Base-by-base conservation (phyloP, 805 yeast genomes). In the Huiozyma naganishii region DNA sequence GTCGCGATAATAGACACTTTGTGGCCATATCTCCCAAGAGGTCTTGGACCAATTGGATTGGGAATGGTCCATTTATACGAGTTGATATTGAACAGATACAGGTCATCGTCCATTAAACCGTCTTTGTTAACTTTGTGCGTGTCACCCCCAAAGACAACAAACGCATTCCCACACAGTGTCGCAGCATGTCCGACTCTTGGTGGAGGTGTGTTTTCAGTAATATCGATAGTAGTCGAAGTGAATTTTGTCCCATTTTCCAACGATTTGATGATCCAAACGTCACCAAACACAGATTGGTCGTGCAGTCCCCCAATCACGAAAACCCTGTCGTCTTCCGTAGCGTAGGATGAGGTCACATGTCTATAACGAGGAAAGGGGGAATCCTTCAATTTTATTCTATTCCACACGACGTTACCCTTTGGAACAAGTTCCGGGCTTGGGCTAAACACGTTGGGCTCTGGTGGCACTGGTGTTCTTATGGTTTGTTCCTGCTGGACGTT, bases 161-260 rank as follows among this genome's bases (percentile, higher is more conserved):
- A 92, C 1, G 97, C 97, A 58, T 89, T 90, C 10, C 97, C 98
- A 48, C 95, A 81, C 32, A 90, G 71, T 7, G 89, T 83, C 1
- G 95, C 74, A 6, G 95, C 86, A 64, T 92, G 99, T 4, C 97
- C 97, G 6, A 90, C 96, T 54, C 98, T 79, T 32, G 97, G 96
- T 13, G 95, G 90, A 2, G 97, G 96, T 12, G 86, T 77, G 41
- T 83, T 79, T 48, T 81, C 86, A 41, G 77, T 76, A 47, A 83
- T 84, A 47, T 83, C 85, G 41, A 81, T 54, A 69, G 82, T 41
- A 72, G 62, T 38, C 67, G 78, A 57, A 55, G 64, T 51, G 53
- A 70, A 44, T 50, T 47, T 32, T 64, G 65, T 43, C 62, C 72
- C 59, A 42, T 62, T 55, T 7, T 71, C 69, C 39, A 54, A 48